A percentile compares a stretch with the other conserved stretches of the same genome.
phyloP scores from a whole-genome alignment of 2,329 filamentous ascomycete species.

The Aureobasidium sp. region DNA sequence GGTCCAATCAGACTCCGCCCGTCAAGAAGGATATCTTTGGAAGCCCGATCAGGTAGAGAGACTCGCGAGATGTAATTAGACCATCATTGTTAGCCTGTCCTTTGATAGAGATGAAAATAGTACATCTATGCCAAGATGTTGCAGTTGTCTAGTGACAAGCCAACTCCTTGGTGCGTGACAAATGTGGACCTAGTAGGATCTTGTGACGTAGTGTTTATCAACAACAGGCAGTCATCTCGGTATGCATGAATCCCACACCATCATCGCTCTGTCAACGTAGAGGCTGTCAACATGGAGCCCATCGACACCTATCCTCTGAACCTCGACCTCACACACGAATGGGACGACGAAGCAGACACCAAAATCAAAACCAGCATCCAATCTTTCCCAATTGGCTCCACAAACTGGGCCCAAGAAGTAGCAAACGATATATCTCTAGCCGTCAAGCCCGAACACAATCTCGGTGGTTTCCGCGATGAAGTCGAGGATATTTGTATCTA shows the following conservation, averaged over 20 bases:
- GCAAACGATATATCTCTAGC: background rate
- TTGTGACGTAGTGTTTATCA: background rate
- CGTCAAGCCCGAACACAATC: background rate
- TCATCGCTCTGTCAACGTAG: background rate
- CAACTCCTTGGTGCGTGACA: background rate
- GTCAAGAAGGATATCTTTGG: slow-evolving; percentile 25
- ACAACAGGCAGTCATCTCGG: background rate
- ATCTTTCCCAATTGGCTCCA: background rate
- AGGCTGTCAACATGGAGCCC: background rate
- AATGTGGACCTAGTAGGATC: background rate
- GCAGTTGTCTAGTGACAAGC: background rate
- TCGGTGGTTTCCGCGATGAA: background rate
- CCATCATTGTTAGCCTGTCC: background rate
- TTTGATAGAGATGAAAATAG: background rate
- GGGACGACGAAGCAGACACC: background rate
- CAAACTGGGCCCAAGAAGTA: background rate
- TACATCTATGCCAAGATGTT: background rate
- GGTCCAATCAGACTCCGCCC: slow-evolving; percentile 22
- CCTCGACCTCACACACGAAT: background rate
- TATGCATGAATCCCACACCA: background rate
- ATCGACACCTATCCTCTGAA: background rate
- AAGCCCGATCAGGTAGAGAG: slow-evolving; percentile 28
- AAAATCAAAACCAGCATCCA: background rate
- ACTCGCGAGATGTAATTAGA: background rate
- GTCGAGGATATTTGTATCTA: background rate